Evolutionary conservation across 2,329 filamentous ascomycete species (phyloP), one percentile per base, ranked within the genome.

Genomic region (Colletotrichum acutatum): DNA sequence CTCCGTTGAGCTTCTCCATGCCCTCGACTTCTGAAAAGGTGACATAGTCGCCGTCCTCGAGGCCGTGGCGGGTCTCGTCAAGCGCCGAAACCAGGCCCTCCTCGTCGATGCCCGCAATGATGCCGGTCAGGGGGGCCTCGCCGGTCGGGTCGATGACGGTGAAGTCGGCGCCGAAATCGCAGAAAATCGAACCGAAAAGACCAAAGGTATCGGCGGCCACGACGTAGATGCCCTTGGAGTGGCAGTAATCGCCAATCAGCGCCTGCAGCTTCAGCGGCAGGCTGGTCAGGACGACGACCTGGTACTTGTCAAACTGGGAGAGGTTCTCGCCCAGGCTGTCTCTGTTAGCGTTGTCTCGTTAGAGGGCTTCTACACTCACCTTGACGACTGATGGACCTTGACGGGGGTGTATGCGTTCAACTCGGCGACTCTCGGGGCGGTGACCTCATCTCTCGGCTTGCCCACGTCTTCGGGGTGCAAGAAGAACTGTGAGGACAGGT

Each of bases 401-500:
- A 99, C 93, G 7, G 97, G 97, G 5, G 96, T 98, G 81, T 99
- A 99, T 74, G 95, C 94, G 83, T 99, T 99, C 76, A 99, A 90
- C 84, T 99, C 97, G 54, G 95, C 94, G 32, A 99, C 93, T 64
- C 95, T 92, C 9, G 97, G 96, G 1, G 93, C 94, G 1, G 96
- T 98, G 67, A 95, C 93, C 77, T 91, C 88, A 76, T 96, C 97
- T 80, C 97, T 92, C 5, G 95, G 93, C 86, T 98, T 97, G 79
- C 97, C 97, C 66, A 98, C 92, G 81, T 99, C 97, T 78, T 92
- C 90, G 22, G 91, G 89, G 70, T 91, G 94, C 26, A 99, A 91
- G 89, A 99, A 99, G 89, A 99, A 99, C 83, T 99, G 97, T 56
- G 97, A 94, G 53, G 97, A 98, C 42, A 99, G 91, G 81, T 99